A percentile compares a stretch with the other conserved stretches of the same genome.
Conservation (phyloP, 257 asterid species). For the Nicotiana tabacum region DNA sequence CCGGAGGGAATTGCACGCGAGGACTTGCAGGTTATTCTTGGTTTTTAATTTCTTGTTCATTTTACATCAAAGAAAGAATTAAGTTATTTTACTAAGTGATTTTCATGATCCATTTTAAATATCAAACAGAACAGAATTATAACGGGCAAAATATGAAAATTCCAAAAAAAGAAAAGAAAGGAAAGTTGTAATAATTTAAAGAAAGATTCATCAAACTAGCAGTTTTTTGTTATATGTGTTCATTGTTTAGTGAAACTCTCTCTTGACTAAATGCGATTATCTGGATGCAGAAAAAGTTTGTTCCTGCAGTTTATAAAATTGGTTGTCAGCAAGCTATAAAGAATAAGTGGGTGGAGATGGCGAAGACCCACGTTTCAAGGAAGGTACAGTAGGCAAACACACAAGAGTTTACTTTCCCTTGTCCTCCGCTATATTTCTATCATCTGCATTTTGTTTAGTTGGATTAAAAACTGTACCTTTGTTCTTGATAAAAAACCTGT, state of each 20-base stretch:
- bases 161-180: not conserved
- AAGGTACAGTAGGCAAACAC: constrained; percentile 43
- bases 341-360: constrained; percentile 89
- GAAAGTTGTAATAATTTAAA: not conserved
- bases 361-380: constrained; percentile 60
- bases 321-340: constrained; percentile 87
- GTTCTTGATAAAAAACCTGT: not conserved
- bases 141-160: not conserved
- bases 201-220: not conserved
- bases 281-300: constrained; percentile 59
- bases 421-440: not conserved
- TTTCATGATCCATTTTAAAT: too few relatives aligned
- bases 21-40: constrained; percentile 61
- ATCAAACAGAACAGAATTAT: not conserved
- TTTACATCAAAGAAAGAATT: too few relatives aligned
- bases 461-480: too few relatives aligned
- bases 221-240: not conserved
- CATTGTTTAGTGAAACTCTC: not conserved
- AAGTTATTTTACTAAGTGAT: too few relatives aligned
- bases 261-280: not conserved
- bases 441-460: too few relatives aligned
- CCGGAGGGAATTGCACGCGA: constrained; percentile 64
- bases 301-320: constrained; percentile 57
- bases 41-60: not conserved
- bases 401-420: constrained; percentile 2